Base-by-base conservation (phyloP, 164 flowering plant species). In the Tetracentron sinense region DNA sequence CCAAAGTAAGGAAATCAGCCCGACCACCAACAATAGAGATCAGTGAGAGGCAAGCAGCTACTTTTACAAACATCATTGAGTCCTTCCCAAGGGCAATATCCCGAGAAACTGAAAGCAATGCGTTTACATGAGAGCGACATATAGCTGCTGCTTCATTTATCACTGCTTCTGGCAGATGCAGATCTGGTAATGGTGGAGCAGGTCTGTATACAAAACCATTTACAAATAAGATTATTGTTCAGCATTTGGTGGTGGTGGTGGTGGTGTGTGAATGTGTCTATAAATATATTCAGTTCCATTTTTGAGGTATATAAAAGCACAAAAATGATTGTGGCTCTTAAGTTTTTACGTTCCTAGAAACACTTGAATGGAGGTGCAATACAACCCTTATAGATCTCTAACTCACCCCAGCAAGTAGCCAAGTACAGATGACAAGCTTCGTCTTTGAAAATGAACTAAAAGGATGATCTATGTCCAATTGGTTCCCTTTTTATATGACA, bases 101-200 rank as follows among this genome's bases (percentile, higher is more conserved):
- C 66, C 75, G 80, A 49, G 82, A 82, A 52, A 69, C 79, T 10
- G 79, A 73, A 56, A 88, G 81, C 35, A 89, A 64, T 20, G 63
- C 21, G 64, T 91, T 94, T 17, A 81, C 46, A 29, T 46, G 81
- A 31, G 65, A 62, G 19, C 83, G 80, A 48, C 82, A 54, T 35
- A 81, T 64, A 28, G 64, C 75, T 53, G 85, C 83, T n/a, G 63
- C 75, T 66, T 88, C 83, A 56, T 82, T 73, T 28, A 77, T 80
- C 61, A 66, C 22, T 70, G 89, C 96, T 76, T 91, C 92, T 46
- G 93, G 78, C 30, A 94, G 61, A 62, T 83, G 72, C 76, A 94
- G 59, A 35, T 83, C 76, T 27, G 99, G 96, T 49, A 94, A 72
- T 17, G 96, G 96, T 64, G 99, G 99, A 66, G 96, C 79, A 33